These are phyloP conservation scores for Fusarium chaquense DNA, from an alignment of 2,329 filamentous ascomycete genomes.

Conservation along the genomic window DNA sequence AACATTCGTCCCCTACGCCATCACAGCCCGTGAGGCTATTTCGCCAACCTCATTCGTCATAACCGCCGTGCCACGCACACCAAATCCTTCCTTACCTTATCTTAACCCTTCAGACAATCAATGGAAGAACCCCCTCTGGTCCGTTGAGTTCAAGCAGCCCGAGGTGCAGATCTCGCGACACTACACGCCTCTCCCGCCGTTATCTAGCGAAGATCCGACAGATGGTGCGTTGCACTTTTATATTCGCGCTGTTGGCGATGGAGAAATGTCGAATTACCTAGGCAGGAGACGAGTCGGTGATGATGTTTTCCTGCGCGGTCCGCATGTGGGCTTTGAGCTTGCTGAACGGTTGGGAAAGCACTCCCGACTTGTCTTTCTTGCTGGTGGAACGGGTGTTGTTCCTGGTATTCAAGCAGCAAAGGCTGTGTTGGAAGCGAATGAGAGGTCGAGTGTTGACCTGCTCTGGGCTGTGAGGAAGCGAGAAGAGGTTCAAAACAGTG, in stretches of 20 bases:
- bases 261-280: conserved; percentile 89
- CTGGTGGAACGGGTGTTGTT: conserved; percentile 92
- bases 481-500: conserved; percentile 59
- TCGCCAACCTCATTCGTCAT: conserved; percentile 78
- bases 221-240: conserved; percentile 73
- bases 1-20: conserved; percentile 74
- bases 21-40: conserved; percentile 70
- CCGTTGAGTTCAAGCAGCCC: conserved; percentile 93
- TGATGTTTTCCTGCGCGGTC: conserved; percentile 81
- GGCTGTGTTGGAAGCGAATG: conserved; percentile 63
- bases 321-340: conserved; percentile 75
- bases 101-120: conserved; percentile 30
- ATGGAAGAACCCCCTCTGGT: conserved; percentile 76
- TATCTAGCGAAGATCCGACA: conserved; percentile 45
- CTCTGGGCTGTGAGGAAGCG: conserved; percentile 82
- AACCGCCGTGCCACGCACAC: conserved; percentile 64
- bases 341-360: conserved; percentile 48
- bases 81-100: conserved; percentile 48
- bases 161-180: conserved; percentile 90
- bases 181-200: conserved; percentile 86
- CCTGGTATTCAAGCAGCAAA: conserved; percentile 85
- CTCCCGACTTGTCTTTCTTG: conserved; percentile 79
- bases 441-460: conserved; percentile 67
- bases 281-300: conserved; percentile 72
- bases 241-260: conserved; percentile 80